Base-by-base conservation (phyloP, 2,329 filamentous ascomycete species). In the Claviceps sp. region DNA sequence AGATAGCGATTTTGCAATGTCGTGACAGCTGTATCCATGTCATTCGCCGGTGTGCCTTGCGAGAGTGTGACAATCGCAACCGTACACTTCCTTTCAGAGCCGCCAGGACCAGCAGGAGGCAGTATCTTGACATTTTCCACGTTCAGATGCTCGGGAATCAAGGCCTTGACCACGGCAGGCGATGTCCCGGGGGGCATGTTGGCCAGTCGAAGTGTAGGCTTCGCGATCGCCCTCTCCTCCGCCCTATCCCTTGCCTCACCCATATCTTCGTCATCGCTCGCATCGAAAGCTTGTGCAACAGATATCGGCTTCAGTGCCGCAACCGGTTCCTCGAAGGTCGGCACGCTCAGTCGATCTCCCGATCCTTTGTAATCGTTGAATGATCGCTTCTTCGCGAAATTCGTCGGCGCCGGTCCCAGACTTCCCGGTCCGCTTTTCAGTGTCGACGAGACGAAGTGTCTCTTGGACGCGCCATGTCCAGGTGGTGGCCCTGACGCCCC, bases 1-100 rank as follows among this genome's bases (percentile, higher is more conserved):
- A 95, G 71, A 63, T 96, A 95, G 57, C 78, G 81, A 57, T 93
- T 89, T 62, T 94, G 87, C 36, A 95, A 70, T 3, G 78, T 70
- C 62, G 82, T 91, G 50, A 95, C 86, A 0, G 83, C 79, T 4
- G 80, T 76, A 61, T 96, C 89, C 50, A 96, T 90, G 52, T 94
- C 87, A 23, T 83, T 85, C 0, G 85, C 85, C 0, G 88, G 80
- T 0, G 88, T 93, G 57, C 93, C 87, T 53, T 85, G 82, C 1
- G 85, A 82, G 34, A 95, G 69, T 0, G 85, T 89, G 45, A 93
- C 85, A 59, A 95, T 88, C 4, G 88, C 88, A 16, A 86, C 77
- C 37, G 80, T 76, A 2, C 83, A 85, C 61, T 82, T 89, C 53
- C 85, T 78, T 58, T 90, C 85, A 2, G 72, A 76, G 13, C 68